phyloP scores from a whole-genome alignment of 2,329 filamentous ascomycete genomes.

The Ophiostoma australiae region DNA sequence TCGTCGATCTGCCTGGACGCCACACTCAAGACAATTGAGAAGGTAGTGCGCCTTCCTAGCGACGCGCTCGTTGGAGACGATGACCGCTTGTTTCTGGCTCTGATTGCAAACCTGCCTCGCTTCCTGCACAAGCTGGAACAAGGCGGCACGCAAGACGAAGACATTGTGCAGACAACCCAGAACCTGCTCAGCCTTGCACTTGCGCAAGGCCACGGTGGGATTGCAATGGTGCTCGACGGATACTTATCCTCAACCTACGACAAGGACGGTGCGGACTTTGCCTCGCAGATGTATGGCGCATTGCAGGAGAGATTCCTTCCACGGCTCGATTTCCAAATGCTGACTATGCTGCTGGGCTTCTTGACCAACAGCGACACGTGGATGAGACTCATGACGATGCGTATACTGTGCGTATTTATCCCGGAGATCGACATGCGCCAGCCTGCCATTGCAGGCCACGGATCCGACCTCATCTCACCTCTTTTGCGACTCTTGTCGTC shows the following conservation, averaged over 20 bases:
- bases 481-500: conserved; percentile 84
- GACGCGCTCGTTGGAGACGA: conserved; percentile 78
- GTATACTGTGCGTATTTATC: conserved; percentile 76
- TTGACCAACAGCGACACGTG: conserved; percentile 83
- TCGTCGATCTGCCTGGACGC: conserved; percentile 77
- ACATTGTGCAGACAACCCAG: conserved; percentile 59
- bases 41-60: conserved; percentile 70
- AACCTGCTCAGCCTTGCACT: conserved; percentile 69
- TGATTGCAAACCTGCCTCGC: conserved; percentile 87
- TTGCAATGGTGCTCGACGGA: conserved; percentile 64
- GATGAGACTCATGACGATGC: conserved; percentile 92
- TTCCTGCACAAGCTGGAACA: conserved; percentile 77
- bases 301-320: conserved; percentile 75
- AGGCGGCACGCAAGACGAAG: conserved; percentile 43
- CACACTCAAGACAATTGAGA: conserved; percentile 72
- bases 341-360: conserved; percentile 86
- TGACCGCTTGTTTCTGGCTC: conserved; percentile 72
- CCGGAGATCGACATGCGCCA: conserved; percentile 91
- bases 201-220: conserved; percentile 59
- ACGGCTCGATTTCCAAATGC: conserved; percentile 71
- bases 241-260: conserved; percentile 65
- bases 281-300: conserved; percentile 66
- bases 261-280: conserved; percentile 64
- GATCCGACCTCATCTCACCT: conserved; percentile 91
- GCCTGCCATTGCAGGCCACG: conserved; percentile 81